Evolutionary conservation across 2,329 filamentous ascomycete genomes (phyloP).

Genomic region (Pseudocercospora vitis): DNA sequence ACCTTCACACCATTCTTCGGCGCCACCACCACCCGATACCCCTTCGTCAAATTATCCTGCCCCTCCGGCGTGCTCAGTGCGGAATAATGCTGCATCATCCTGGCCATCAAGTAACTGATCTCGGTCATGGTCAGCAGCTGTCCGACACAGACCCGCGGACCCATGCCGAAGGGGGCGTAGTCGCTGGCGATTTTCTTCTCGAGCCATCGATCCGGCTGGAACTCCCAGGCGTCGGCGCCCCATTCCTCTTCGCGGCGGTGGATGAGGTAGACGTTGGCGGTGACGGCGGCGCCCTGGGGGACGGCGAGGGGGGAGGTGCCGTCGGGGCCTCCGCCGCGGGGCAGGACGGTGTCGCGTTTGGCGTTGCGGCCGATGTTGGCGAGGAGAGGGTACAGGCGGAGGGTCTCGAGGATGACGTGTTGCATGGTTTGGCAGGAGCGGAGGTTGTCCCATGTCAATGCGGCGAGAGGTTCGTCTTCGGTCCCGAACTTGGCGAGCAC

Average conservation of each 20-base stretch:
- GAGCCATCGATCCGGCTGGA: constrained; percentile 39
- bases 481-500: constrained; percentile 27
- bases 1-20: constrained; percentile 29
- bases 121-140: constrained; percentile 24
- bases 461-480: constrained; percentile 43
- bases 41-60: constrained; percentile 25
- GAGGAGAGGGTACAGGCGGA: constrained; percentile 49
- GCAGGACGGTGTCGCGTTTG: constrained; percentile 47
- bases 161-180: constrained; percentile 28
- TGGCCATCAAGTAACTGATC: constrained; percentile 23
- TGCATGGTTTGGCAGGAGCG: constrained; percentile 45
- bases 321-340: constrained; percentile 46
- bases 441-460: constrained; percentile 27
- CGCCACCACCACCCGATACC: constrained; percentile 25
- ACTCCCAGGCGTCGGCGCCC: constrained; percentile 48
- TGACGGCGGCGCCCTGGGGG: constrained; percentile 41
- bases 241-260: constrained; percentile 51
- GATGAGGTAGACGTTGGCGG: constrained; percentile 49
- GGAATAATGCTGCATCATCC: constrained; percentile 23
- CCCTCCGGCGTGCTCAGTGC: constrained; percentile 21
- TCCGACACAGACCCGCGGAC: constrained; percentile 27
- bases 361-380: constrained; percentile 49
- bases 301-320: constrained; percentile 46
- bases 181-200: constrained; percentile 25
- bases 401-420: constrained; percentile 40